A percentile compares a stretch with the other conserved stretches of the same genome.
Conservation (phyloP, 176 grass and related monocot species). For the Rhynchospora pubera region DNA sequence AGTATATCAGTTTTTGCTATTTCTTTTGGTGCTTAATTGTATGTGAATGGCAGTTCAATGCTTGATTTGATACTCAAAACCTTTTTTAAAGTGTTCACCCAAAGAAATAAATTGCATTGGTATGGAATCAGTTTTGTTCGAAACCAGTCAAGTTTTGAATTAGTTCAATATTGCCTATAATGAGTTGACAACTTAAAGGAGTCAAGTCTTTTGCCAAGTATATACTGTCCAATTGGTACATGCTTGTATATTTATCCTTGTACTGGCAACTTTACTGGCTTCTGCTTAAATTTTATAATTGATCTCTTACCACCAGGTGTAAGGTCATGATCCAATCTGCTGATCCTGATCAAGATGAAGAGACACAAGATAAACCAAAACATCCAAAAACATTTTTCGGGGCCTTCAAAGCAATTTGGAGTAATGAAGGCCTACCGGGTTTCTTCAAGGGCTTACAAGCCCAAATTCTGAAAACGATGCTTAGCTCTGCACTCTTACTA, state of each 20-base stretch:
- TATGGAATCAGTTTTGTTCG: background rate
- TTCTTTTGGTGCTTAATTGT: background rate
- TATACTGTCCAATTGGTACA: too few relatives aligned
- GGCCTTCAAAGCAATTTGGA: conserved; percentile 75
- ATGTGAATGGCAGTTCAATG: background rate
- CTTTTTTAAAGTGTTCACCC: too few relatives aligned
- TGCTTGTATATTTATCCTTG: background rate
- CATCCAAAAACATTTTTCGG: conserved; percentile 60
- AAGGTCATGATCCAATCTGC: conserved; percentile 97
- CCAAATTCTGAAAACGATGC: conserved; percentile 91
- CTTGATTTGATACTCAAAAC: background rate
- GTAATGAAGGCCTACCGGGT: conserved; percentile 75
- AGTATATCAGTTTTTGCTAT: background rate
- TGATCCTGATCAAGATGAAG: conserved; percentile 37
- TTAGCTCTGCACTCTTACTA: conserved; percentile 89
- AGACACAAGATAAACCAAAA: conserved; percentile 33
- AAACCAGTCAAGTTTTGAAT: background rate
- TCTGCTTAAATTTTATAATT: background rate
- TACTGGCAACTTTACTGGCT: background rate
- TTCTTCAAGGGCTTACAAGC: conserved; percentile 92
- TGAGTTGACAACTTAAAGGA: background rate
- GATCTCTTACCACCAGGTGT: conserved; percentile 42
- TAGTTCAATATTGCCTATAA: background rate
- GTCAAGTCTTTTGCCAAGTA: background rate
- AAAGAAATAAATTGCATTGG: background rate